Evolutionary conservation across 768 basidiomycete species (phyloP), one percentile per base, ranked within the genome.

Genomic region (Leucogyrophana mollusca): DNA sequence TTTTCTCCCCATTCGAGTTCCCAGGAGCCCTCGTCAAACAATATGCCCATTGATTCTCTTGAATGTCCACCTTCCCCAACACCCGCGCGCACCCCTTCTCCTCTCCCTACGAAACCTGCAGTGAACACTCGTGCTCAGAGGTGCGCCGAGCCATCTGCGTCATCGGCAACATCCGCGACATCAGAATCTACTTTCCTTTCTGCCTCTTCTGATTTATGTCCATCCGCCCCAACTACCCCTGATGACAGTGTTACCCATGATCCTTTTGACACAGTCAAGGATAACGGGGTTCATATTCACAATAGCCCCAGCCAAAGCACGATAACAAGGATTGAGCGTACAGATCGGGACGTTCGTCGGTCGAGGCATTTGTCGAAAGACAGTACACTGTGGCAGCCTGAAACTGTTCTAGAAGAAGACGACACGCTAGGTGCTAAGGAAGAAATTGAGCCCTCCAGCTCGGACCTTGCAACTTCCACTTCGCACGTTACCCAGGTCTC

Each of bases 271-370:
- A 33, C 36, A 20, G 57, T 62, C 52, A 56, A 47, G 14, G 36
- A 34, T 14, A 9, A 35, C 34, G 49, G 52, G 9, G 56, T 64
- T 23, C 64, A 64, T 32, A 69, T 81, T 16, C 78, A 76, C 50
- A 72, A 77, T 27, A 77, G 77, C 34, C 59, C 72, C 0, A 86
- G 83, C 55, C 78, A 81, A 57, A 69, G 73, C 35, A 87, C 85
- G 2, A 78, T 86, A 34, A 76, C 77, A 25, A 82, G 74, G 60
- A 50, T 62, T 7, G 65, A 50, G 16, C 42, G 24, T 24, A 47
- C 36, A 1, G 49, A 45, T 18, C 44, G 17, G 51, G 14, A 50
- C 27, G 34, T 45, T 38, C 16, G 36, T 21, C n/a, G 35, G 7
- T 36, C 50, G 32, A 43, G 23, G 49, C 5, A 53, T 65, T 10